Evolutionary conservation across 208 protist genomes (phyloP), one percentile per base, ranked within the genome.

Genomic region (Leishmania braziliensis): DNA sequence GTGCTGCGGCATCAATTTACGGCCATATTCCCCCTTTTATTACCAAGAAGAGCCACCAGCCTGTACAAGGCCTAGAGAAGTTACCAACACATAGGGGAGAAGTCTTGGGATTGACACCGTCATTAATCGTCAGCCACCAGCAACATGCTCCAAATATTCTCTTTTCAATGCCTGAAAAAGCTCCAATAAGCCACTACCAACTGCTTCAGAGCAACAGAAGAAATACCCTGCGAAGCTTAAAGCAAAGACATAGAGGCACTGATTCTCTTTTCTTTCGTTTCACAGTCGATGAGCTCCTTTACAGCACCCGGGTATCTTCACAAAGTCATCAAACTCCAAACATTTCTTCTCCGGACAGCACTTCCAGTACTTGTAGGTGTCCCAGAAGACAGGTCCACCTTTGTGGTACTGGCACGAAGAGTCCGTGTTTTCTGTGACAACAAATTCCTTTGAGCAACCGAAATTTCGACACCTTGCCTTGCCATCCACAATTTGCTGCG

Each of bases 361-460:
- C 78, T 95, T 95, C 93, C 95, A 97, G 79, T 97, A 97, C 76
- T 95, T 95, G 75, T 95, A 94, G 9, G 92, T 96, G 58, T 97
- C 93, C 89, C 91, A 95, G 60, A 96, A 96, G 3, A 97, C 93
- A 33, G 95, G 93, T 14, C 95, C 95, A 5, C 85, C 89, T 48
- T 85, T 89, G 84, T 97, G 95, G 60, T 91, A 94, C 14, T 51
- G 80, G 69, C 95, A 97, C 23, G 92, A 86, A 0, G 76, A 89
- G 10, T 88, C 77, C 26, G 81, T 80, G 81, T 97, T 97, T 12
- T 97, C 93, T 0, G 79, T 79, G 14, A 96, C 95, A 36, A 93
- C 88, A 79, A 97, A 97, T 69, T 93, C 89, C 51, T 95, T 79
- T 62, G 83, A 79, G 73, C 95, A 96, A 14, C 93, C 92, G 87